phyloP scores from a whole-genome alignment of 352 stramenopile genomes.

The Phytophthora boehmeriae region DNA sequence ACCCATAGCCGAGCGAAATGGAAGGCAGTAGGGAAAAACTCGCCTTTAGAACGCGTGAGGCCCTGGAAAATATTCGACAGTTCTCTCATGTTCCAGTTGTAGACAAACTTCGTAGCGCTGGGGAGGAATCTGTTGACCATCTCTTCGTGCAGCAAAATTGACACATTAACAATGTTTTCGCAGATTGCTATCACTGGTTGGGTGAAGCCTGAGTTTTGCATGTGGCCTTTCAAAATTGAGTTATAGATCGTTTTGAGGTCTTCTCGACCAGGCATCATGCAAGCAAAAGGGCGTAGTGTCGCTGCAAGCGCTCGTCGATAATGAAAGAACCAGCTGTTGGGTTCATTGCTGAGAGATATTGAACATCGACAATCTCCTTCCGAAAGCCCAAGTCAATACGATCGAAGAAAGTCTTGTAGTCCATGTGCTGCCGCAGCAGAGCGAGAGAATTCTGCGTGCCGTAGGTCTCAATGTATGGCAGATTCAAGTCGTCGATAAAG shows the following conservation, averaged over 20 bases:
- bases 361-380: slow-evolving; percentile 97
- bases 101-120: slow-evolving; percentile 97
- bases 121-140: slow-evolving; percentile 95
- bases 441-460: slow-evolving; percentile 96
- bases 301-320: slow-evolving; percentile 96
- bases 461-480: slow-evolving; percentile 97
- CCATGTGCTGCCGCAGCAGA: slow-evolving; percentile 95
- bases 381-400: slow-evolving; percentile 94
- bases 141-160: slow-evolving; percentile 91
- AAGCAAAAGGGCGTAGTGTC: slow-evolving; percentile 97
- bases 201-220: slow-evolving; percentile 86
- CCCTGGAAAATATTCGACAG: slow-evolving; percentile 97
- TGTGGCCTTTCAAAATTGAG: slow-evolving; percentile 94
- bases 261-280: slow-evolving; percentile 94
- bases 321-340: slow-evolving; percentile 96
- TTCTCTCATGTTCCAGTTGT: slow-evolving; percentile 99
- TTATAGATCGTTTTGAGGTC: slow-evolving; percentile 97
- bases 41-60: slow-evolving; percentile 90
- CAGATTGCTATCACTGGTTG: slow-evolving; percentile 63
- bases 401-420: slow-evolving; percentile 96
- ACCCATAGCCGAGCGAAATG: slow-evolving; percentile 94
- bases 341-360: slow-evolving; percentile 98
- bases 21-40: slow-evolving; percentile 90
- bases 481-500: slow-evolving; percentile 97
- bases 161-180: slow-evolving; percentile 91